These are phyloP conservation scores for Incumbomyces lentus DNA, from an alignment of 2,329 filamentous ascomycete genomes.

Conservation along the genomic window DNA sequence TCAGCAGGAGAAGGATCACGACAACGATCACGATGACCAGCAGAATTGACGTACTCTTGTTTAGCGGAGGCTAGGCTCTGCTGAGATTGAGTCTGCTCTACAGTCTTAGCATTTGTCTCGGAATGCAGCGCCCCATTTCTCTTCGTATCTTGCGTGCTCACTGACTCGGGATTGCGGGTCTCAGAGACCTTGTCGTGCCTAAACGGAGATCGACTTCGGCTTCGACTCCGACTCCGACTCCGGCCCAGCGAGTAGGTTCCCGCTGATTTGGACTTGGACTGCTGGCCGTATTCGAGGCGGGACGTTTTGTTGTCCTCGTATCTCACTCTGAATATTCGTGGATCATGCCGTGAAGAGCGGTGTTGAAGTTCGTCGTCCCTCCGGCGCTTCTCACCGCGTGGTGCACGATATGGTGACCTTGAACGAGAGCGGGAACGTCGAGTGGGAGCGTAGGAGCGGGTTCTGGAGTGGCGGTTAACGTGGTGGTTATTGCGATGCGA, in stretches of 20 bases:
- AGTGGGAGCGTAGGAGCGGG: constrained; percentile 38
- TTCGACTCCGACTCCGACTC: constrained; percentile 41
- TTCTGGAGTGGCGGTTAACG: constrained; percentile 91
- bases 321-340: constrained; percentile 27
- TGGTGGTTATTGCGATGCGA: constrained; percentile 63
- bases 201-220: constrained; percentile 33
- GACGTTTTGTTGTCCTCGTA: constrained; percentile 31
- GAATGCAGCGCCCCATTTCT: constrained; percentile 42
- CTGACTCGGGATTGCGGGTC: constrained; percentile 34
- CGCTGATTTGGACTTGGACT: constrained; percentile 36
- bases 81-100: not conserved
- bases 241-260: constrained; percentile 30
- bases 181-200: constrained; percentile 20
- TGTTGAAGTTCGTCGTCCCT: constrained; percentile 28
- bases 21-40: not conserved
- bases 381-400: constrained; percentile 33
- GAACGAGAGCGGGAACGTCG: constrained; percentile 29
- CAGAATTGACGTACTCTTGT: constrained; percentile 33
- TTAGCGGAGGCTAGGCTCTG: constrained; percentile 19
- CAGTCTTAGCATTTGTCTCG: constrained; percentile 6
- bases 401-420: constrained; percentile 32
- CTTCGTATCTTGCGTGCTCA: constrained; percentile 54
- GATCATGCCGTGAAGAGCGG: constrained; percentile 20
- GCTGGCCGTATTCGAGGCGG: constrained; percentile 36
- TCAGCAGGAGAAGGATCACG: no score